phyloP scores from a whole-genome alignment of 2,329 filamentous ascomycete genomes.

The Mollisiaceae sp. region DNA sequence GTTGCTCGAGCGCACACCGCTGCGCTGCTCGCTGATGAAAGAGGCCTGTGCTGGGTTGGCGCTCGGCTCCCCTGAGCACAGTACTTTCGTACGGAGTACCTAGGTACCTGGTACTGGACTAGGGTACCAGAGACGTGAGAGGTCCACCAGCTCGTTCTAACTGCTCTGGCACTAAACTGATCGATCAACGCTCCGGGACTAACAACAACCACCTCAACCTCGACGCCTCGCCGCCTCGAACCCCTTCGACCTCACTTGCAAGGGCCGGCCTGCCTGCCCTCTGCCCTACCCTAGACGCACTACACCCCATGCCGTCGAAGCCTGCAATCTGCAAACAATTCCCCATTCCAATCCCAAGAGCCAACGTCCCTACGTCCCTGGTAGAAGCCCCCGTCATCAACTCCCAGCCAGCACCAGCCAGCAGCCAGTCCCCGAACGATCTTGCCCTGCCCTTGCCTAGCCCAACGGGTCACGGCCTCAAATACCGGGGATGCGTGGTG shows the following conservation, averaged over 20 bases:
- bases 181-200: neutral
- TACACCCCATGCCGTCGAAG: neutral
- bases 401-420: neutral
- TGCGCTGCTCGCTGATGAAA: conserved; percentile 1
- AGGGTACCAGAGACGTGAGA: no score
- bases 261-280: neutral
- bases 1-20: neutral
- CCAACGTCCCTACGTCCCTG: neutral
- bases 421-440: neutral
- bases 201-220: neutral
- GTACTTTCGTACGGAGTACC: no score
- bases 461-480: conserved; percentile 30
- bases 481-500: conserved; percentile 30
- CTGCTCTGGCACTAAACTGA: conserved; percentile 9
- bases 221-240: neutral
- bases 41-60: neutral
- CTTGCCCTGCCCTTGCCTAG: conserved; percentile 7
- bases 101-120: no score
- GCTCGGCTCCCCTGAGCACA: conserved; percentile 9
- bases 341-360: neutral
- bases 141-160: no score
- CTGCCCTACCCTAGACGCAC: no score
- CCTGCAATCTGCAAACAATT: conserved; percentile 6
- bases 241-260: neutral
- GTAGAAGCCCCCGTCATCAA: neutral